These are phyloP conservation scores for Verticillium alfalfae DNA, from an alignment of 2,329 filamentous ascomycete species.

Conservation along the genomic window DNA sequence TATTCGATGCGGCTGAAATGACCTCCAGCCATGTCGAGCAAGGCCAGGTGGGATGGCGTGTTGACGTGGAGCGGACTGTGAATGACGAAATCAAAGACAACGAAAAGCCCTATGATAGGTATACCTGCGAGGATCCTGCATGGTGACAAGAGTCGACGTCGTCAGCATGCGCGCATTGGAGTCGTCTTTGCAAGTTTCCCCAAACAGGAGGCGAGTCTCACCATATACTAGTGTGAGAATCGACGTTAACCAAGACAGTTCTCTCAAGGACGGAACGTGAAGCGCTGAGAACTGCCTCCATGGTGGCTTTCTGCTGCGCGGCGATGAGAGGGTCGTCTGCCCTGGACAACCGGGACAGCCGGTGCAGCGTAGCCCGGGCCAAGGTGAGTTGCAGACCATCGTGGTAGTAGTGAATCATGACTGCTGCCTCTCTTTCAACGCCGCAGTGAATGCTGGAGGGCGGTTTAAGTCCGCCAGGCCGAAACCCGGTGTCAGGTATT, in stretches of 20 bases:
- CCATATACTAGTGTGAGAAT: conserved; percentile 21
- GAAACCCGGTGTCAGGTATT: conserved; percentile 14
- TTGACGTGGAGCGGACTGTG: conserved; percentile 16
- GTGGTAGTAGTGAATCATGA: conserved; percentile 17
- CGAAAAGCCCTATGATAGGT: conserved; percentile 29
- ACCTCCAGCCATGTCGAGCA: conserved; percentile 33
- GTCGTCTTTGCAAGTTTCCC: background rate
- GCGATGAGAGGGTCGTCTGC: conserved; percentile 4
- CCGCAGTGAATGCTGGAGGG: conserved; percentile 4
- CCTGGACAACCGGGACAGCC: conserved; percentile 7
- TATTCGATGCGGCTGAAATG: conserved; percentile 37
- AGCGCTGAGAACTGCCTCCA: conserved; percentile 7
- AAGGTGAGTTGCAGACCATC: conserved; percentile 19
- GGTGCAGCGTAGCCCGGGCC: conserved; percentile 17
- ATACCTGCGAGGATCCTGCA: conserved; percentile 25
- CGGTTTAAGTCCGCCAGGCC: conserved; percentile 6
- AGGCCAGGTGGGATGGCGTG: conserved; percentile 26
- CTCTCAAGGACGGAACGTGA: conserved; percentile 20
- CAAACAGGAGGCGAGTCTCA: conserved; percentile 1
- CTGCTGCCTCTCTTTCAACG: background rate
- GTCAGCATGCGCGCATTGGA: background rate
- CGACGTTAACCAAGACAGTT: conserved; percentile 20
- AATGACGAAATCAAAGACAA: conserved; percentile 34
- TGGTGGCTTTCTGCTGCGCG: conserved; percentile 12
- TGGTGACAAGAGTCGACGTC: background rate